Conservation (phyloP, 2,329 filamentous ascomycete species). For the Botrytis medusae region DNA sequence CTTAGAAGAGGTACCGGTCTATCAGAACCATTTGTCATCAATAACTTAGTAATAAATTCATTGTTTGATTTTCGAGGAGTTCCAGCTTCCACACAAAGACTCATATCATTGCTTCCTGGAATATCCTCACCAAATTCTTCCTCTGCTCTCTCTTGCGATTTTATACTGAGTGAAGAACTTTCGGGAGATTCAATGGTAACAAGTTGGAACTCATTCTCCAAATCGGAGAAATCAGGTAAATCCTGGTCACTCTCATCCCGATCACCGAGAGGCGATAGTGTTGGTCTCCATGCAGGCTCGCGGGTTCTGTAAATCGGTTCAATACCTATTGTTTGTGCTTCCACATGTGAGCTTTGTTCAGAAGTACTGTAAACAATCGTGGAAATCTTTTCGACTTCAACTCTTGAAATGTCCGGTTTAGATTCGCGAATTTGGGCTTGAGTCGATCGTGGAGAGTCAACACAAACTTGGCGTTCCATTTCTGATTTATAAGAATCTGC, state of each 20-base stretch:
- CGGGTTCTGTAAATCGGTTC: not conserved
- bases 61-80: conserved; percentile 8
- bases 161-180: conserved; percentile 3
- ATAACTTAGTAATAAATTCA: conserved; percentile 3
- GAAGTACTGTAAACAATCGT: not conserved
- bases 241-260: conserved; percentile 12
- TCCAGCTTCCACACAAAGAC: conserved; percentile 15
- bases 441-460: conserved; percentile 20
- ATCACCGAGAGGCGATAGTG: conserved; percentile 9
- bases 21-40: not conserved
- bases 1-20: conserved; percentile 1
- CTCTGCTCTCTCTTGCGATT: conserved; percentile 3
- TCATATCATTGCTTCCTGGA: conserved; percentile 8
- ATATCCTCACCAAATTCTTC: not conserved
- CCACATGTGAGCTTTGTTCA: not conserved
- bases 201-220: conserved; percentile 13
- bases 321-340: not conserved
- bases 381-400: not conserved
- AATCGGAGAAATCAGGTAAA: conserved; percentile 19
- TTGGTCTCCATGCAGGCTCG: conserved; percentile 8
- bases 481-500: not conserved
- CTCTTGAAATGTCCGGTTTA: not conserved
- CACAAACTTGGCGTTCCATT: not conserved
- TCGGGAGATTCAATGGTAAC: not conserved
- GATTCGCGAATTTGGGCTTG: not conserved